Conservation (phyloP, 108 stramenopile genomes). For the Nitzschia palea region DNA sequence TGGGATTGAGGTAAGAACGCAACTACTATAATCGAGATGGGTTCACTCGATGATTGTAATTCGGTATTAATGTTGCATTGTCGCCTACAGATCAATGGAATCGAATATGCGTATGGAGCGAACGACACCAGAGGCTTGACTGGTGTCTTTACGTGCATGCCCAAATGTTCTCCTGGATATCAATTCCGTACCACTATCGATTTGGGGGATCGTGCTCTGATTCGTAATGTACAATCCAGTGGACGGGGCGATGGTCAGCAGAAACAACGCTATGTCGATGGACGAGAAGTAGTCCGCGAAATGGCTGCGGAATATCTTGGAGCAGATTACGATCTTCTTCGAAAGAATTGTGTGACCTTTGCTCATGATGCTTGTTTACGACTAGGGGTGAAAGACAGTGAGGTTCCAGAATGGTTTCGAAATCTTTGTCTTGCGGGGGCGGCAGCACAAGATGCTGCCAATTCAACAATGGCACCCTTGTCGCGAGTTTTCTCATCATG, state of each 20-base stretch:
- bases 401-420: slow-evolving; percentile 83
- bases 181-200: slow-evolving; percentile 73
- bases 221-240: slow-evolving; percentile 17
- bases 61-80: not conserved
- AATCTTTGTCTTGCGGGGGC: slow-evolving; percentile 70
- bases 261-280: slow-evolving; percentile 41
- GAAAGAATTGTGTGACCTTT: slow-evolving; percentile 88
- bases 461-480: slow-evolving; percentile 24
- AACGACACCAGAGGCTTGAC: slow-evolving; percentile 62
- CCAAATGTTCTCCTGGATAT: slow-evolving; percentile 72
- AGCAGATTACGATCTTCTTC: slow-evolving; percentile 70
- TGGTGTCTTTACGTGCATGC: slow-evolving; percentile 79
- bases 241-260: not conserved
- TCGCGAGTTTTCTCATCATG: slow-evolving; percentile 6
- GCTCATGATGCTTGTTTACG: slow-evolving; percentile 73
- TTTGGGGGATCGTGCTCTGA: slow-evolving; percentile 58
- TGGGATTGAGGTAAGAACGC: slow-evolving; percentile 63
- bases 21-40: not conserved
- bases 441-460: slow-evolving; percentile 61
- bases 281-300: slow-evolving; percentile 51
- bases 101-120: slow-evolving; percentile 82
- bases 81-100: slow-evolving; percentile 55
- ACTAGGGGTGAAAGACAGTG: slow-evolving; percentile 68
- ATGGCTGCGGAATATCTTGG: slow-evolving; percentile 81
- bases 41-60: too few relatives aligned